A percentile compares a stretch with the other conserved stretches of the same genome.
These are phyloP conservation scores for Saturnispora bothae DNA, from an alignment of 805 yeast genomes.

Conservation along the genomic window DNA sequence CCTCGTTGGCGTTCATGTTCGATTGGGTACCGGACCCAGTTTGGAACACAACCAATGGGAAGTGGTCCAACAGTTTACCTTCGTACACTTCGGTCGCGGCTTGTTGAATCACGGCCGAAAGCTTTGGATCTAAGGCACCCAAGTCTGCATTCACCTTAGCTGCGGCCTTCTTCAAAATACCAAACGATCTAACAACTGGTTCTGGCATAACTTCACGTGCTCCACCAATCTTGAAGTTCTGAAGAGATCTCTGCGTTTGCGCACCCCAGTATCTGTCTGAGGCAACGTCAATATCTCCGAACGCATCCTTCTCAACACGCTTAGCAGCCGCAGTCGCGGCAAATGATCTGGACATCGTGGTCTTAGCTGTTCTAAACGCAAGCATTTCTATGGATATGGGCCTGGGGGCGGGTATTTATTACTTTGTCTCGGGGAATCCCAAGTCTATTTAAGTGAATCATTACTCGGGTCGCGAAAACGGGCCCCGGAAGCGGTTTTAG, in stretches of 20 bases:
- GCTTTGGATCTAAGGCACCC: slow-evolving; percentile 75
- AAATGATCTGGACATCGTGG: slow-evolving; percentile 25
- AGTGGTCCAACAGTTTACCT: slow-evolving; percentile 86
- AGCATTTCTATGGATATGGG: too few relatives aligned
- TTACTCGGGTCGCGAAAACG: too few relatives aligned
- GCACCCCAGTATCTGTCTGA: slow-evolving; percentile 93
- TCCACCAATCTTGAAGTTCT: slow-evolving; percentile 95
- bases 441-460: too few relatives aligned
- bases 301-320: slow-evolving; percentile 89
- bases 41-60: slow-evolving; percentile 97
- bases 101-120: slow-evolving; percentile 75
- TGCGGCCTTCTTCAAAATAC: slow-evolving; percentile 87
- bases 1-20: slow-evolving; percentile 99
- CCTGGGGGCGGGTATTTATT: not conserved
- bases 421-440: not conserved
- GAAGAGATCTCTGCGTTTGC: slow-evolving; percentile 88
- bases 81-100: slow-evolving; percentile 94
- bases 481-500: too few relatives aligned
- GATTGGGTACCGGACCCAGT: slow-evolving; percentile 99
- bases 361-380: too few relatives aligned
- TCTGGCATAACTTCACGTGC: slow-evolving; percentile 81
- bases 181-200: slow-evolving; percentile 86
- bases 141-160: slow-evolving; percentile 79
- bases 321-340: slow-evolving; percentile 21
- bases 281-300: slow-evolving; percentile 85